phyloP scores from a whole-genome alignment of 2,329 filamentous ascomycete species.

The Neopestalotiopsis sp. region DNA sequence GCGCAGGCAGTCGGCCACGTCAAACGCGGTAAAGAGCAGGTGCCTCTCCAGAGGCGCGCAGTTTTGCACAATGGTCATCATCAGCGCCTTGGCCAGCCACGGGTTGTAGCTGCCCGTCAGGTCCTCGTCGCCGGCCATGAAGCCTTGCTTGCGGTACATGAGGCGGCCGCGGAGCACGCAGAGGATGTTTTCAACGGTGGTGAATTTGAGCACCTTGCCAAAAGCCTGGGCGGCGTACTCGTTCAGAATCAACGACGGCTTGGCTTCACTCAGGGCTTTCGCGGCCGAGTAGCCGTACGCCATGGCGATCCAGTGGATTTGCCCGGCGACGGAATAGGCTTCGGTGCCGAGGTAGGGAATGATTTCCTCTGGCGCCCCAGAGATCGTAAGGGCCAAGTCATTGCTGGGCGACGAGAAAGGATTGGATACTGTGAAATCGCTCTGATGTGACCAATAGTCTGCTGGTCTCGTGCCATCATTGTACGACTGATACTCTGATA shows the following conservation, averaged over 20 bases:
- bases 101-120: neutral
- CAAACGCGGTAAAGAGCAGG: conserved; percentile 4
- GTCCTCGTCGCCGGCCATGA: conserved; percentile 9
- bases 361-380: neutral
- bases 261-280: neutral
- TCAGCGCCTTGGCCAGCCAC: neutral
- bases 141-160: conserved; percentile 9
- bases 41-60: neutral
- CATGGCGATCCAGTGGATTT: conserved; percentile 13
- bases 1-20: conserved; percentile 1
- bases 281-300: conserved; percentile 6
- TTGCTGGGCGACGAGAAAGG: neutral
- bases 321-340: conserved; percentile 12
- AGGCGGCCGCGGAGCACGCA: conserved; percentile 10
- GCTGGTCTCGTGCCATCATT: neutral
- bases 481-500: neutral
- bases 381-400: neutral
- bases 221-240: neutral
- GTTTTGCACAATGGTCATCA: neutral
- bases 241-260: neutral
- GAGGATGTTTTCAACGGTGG: neutral
- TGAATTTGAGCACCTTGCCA: neutral
- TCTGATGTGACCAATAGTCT: neutral
- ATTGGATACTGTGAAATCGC: neutral
- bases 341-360: neutral